Evolutionary conservation across 768 basidiomycete species (phyloP), one percentile per base, ranked within the genome.

Genomic region (Kwoniella dendrophila): DNA sequence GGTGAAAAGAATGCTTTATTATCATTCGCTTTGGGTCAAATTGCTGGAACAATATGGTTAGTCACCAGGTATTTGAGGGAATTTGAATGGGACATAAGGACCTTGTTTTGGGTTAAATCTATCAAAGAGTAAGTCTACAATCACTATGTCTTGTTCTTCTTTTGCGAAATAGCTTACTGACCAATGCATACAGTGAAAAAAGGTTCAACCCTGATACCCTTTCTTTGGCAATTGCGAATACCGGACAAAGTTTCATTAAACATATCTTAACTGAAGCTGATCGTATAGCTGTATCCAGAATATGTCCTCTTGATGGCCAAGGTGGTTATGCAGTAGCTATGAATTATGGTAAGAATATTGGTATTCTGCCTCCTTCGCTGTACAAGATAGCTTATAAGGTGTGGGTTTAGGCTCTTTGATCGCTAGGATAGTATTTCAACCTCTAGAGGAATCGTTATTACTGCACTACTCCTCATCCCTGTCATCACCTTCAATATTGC

Each of bases 221-320:
- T 12, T 79, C 81, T 22, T 82, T 98, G 5, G 89, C 92, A 0
- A 78, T 85, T 52, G 90, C 88, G 0, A 90, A 98, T 86, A 92
- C 92, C 22, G 83, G 83, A 1, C 96, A 98, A 76, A 92, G 90
- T 0, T 66, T 96, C 2, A 83, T 97, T 65, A 99, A 99, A 77
- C 96, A 98, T 77, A 85, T 97, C 66, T 81, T 99, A 27, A 98
- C 95, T 0, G 96, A 98, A 73, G 92, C 91, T 3, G 96, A 99
- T 78, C 92, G 96, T 72, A 81, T 98, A 44, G 84, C 95, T 11
- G 83, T 99, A 18, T 90, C 90, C 0, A 86, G 85, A 75, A 86
- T 91, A 72, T 92, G 92, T 62, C 87, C 89, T 30, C 80, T 95
- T 51, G 82, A 86, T 47, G 89, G 94, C 75, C 93, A 97, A 79